Evolutionary conservation across 1,139 yeast genomes (phyloP).

Genomic region (Debaryomycetaceae sp.): DNA sequence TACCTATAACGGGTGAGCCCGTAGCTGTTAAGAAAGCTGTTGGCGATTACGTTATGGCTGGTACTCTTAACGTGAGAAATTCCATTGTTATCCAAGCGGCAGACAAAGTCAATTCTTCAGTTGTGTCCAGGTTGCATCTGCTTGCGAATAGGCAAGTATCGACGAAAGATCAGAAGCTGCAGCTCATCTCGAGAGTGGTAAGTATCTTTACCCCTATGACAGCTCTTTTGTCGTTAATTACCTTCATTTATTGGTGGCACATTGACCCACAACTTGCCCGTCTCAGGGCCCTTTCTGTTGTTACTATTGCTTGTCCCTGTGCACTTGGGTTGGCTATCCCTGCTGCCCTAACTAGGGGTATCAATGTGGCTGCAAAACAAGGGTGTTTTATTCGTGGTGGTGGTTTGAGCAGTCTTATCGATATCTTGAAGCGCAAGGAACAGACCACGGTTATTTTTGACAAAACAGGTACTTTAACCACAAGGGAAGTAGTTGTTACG

Average conservation of each 20-base stretch:
- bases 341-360: constrained; percentile 45
- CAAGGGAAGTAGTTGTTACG: constrained; percentile 57
- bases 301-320: constrained; percentile 56
- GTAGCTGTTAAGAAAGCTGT: constrained; percentile 42
- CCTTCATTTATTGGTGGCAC: constrained; percentile 82
- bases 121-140: too few relatives aligned
- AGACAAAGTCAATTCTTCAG: too few relatives aligned
- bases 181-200: not conserved
- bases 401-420: constrained; percentile 50
- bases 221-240: constrained; percentile 47
- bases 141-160: too few relatives aligned
- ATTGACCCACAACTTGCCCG: constrained; percentile 48
- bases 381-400: constrained; percentile 83
- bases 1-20: constrained; percentile 77
- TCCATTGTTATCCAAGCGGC: constrained; percentile 14
- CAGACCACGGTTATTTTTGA: constrained; percentile 69
- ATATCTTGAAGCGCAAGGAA: constrained; percentile 72
- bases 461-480: constrained; percentile 77
- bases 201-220: too few relatives aligned
- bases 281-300: constrained; percentile 58
- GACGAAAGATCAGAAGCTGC: too few relatives aligned
- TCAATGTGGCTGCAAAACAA: constrained; percentile 46
- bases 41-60: constrained; percentile 69
- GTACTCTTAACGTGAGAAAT: constrained; percentile 62
- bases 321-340: constrained; percentile 50